Conservation (phyloP, 225 moss, liverwort and hornwort genomes). For the Marchantia polymorpha region DNA sequence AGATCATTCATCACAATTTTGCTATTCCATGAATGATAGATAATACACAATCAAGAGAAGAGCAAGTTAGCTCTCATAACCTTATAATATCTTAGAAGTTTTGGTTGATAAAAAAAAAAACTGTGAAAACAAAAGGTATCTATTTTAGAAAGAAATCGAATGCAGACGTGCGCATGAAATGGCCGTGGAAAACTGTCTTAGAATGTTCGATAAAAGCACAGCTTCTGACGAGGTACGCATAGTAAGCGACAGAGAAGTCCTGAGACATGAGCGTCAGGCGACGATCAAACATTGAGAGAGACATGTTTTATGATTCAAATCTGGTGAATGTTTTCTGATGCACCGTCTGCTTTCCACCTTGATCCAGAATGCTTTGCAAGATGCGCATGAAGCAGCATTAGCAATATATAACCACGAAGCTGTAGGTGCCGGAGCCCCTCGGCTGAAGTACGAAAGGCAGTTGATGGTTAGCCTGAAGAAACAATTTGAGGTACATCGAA, state of each 20-base stretch:
- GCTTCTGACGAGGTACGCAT: conserved; percentile 59
- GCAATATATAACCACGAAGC: conserved; percentile 67
- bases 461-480: conserved; percentile 63
- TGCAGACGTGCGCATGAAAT: conserved; percentile 83
- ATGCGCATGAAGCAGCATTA: conserved; percentile 68
- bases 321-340: neutral
- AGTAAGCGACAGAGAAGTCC: neutral
- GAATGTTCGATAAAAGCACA: conserved; percentile 58
- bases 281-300: neutral
- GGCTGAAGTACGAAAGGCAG: conserved; percentile 74
- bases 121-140: too few relatives aligned
- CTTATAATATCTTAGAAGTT: too few relatives aligned
- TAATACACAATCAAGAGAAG: too few relatives aligned
- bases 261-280: too few relatives aligned
- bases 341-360: neutral
- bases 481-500: conserved; percentile 54
- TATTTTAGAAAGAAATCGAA: conserved; percentile 95
- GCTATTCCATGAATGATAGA: too few relatives aligned
- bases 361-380: conserved; percentile 59
- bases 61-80: too few relatives aligned
- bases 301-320: neutral
- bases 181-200: conserved; percentile 57
- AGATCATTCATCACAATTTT: too few relatives aligned
- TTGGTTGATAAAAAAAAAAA: too few relatives aligned
- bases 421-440: conserved; percentile 68